Conservation (phyloP, 495 filamentous ascomycete genomes). For the Daldinia vernicosa region DNA sequence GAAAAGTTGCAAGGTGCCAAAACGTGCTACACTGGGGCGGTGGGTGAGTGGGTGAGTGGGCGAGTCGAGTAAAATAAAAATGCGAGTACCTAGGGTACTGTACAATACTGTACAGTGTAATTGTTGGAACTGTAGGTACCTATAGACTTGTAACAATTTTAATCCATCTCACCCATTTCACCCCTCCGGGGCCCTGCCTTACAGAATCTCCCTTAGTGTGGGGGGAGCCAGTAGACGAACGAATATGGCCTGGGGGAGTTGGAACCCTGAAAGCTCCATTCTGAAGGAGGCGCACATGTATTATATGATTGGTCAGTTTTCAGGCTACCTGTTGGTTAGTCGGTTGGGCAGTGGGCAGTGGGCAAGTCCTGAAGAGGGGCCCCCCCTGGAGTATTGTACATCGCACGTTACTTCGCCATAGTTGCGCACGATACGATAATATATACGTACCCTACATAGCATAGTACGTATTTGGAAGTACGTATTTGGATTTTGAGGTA, state of each 20-base stretch:
- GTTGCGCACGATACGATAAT: slow-evolving; percentile 9
- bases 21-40: slow-evolving; percentile 43
- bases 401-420: slow-evolving; percentile 5
- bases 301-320: slow-evolving; percentile 29
- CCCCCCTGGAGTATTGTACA: slow-evolving; percentile 6
- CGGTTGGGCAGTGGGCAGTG: slow-evolving; percentile 21
- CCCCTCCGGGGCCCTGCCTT: slow-evolving; percentile 41
- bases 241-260: slow-evolving; percentile 45
- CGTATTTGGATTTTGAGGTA: slow-evolving; percentile 6
- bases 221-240: slow-evolving; percentile 42
- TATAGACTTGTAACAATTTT: slow-evolving; percentile 13
- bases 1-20: slow-evolving; percentile 41
- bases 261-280: slow-evolving; percentile 36
- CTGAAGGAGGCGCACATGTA: slow-evolving; percentile 36
- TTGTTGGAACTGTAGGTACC: slow-evolving; percentile 30
- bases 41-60: slow-evolving; percentile 8
- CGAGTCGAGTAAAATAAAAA: not conserved
- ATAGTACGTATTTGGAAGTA: not conserved
- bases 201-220: slow-evolving; percentile 40
- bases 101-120: slow-evolving; percentile 35
- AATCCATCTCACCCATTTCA: slow-evolving; percentile 11
- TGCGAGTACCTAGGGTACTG: slow-evolving; percentile 5
- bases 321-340: slow-evolving; percentile 23
- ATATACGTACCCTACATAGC: slow-evolving; percentile 16
- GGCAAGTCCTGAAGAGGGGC: slow-evolving; percentile 19